A percentile compares a stretch with the other conserved stretches of the same genome.
These are phyloP conservation scores for Xylaria sp. DNA, from an alignment of 2,329 filamentous ascomycete genomes.

Conservation along the genomic window DNA sequence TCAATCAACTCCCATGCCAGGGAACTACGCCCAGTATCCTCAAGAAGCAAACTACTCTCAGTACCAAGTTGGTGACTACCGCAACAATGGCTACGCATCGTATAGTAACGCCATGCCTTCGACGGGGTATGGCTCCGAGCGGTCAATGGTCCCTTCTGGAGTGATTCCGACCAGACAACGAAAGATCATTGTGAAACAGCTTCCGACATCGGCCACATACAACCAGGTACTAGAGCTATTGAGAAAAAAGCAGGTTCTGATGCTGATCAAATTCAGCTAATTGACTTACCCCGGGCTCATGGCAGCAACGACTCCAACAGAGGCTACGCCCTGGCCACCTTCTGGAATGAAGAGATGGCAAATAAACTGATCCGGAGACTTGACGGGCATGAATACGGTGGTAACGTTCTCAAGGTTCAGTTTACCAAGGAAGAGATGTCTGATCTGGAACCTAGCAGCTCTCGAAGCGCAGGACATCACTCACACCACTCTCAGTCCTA, in stretches of 20 bases:
- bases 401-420: too few species aligned
- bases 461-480: too few species aligned
- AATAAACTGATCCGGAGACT: conserved; percentile 31
- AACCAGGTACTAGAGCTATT: conserved; percentile 33
- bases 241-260: conserved; percentile 30
- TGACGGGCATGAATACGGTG: too few species aligned
- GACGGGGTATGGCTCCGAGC: too few species aligned
- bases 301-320: conserved; percentile 26
- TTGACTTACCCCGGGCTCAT: conserved; percentile 33
- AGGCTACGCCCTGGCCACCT: conserved; percentile 34
- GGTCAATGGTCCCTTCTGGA: neutral
- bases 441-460: too few species aligned
- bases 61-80: conserved; percentile 12
- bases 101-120: too few species aligned
- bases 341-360: conserved; percentile 32
- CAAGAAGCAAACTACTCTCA: conserved; percentile 5
- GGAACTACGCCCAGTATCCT: neutral
- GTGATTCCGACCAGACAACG: conserved; percentile 11
- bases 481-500: too few species aligned
- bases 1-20: neutral
- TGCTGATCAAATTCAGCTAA: conserved; percentile 30
- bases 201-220: conserved; percentile 28
- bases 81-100: conserved; percentile 11
- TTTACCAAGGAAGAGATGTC: too few species aligned
- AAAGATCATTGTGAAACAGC: conserved; percentile 38